Conservation (phyloP, 2,329 filamentous ascomycete genomes). For the Lasiodiplodia gonubiensis region DNA sequence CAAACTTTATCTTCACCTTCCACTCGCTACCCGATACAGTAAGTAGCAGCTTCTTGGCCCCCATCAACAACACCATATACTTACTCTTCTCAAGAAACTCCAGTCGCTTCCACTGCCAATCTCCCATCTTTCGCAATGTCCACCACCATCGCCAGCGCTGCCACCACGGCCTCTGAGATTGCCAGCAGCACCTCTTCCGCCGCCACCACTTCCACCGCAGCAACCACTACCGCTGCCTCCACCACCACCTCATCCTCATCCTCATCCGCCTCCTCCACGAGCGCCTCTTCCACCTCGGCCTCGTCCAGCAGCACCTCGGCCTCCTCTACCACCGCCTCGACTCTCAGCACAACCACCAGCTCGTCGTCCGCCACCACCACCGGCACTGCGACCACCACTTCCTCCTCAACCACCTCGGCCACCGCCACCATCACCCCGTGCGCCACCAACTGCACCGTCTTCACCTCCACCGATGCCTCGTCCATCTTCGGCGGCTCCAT, state of each 20-base stretch:
- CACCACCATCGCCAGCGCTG: constrained; percentile 10
- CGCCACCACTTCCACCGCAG: background rate
- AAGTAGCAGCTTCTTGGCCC: background rate
- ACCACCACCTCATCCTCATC: background rate
- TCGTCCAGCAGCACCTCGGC: background rate
- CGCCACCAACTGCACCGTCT: constrained; percentile 21
- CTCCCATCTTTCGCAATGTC: constrained; percentile 7
- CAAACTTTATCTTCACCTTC: background rate
- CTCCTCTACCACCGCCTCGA: background rate
- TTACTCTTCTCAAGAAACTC: background rate
- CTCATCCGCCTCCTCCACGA: background rate
- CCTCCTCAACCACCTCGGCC: background rate
- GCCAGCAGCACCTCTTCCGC: background rate
- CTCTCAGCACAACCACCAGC: constrained; percentile 7
- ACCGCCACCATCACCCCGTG: constrained; percentile 17
- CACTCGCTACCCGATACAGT: background rate
- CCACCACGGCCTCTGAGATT: constrained; percentile 4
- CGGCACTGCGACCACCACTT: constrained; percentile 2
- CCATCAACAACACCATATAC: background rate
- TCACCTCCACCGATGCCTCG: constrained; percentile 2
- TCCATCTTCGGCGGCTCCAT: constrained; percentile 14
- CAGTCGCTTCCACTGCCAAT: background rate
- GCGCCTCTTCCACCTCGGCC: background rate
- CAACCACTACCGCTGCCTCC: background rate
- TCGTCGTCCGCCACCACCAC: background rate